Evolutionary conservation across 2,329 filamentous ascomycete genomes (phyloP).

Genomic region (Orbilia ellipsospora): DNA sequence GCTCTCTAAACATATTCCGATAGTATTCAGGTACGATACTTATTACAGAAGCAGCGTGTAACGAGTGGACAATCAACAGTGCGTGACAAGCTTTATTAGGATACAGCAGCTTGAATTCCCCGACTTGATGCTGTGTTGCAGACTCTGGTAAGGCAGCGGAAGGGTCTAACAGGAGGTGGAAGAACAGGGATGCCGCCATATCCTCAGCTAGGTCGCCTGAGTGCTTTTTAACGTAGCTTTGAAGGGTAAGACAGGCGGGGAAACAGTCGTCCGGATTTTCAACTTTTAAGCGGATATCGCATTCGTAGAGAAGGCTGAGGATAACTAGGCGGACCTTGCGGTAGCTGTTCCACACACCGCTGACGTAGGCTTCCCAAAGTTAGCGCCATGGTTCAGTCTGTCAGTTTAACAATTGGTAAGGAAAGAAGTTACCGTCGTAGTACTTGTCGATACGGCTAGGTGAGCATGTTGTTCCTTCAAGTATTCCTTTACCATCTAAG

Average conservation of each 20-base stretch:
- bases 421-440: conserved; percentile 6
- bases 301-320: conserved; percentile 1
- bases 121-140: not conserved
- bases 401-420: not conserved
- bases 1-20: conserved; percentile 14
- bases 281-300: conserved; percentile 3
- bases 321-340: conserved; percentile 21
- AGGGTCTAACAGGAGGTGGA: conserved; percentile 6
- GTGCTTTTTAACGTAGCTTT: not conserved
- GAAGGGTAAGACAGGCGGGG: not conserved
- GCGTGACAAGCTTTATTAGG: conserved; percentile 12
- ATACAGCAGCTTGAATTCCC: not conserved
- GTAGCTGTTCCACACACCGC: conserved; percentile 20
- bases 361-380: conserved; percentile 10
- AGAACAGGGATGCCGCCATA: conserved; percentile 7
- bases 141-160: not conserved
- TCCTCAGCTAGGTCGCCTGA: conserved; percentile 4
- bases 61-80: conserved; percentile 1
- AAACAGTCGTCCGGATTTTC: conserved; percentile 1
- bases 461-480: conserved; percentile 14
- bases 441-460: conserved; percentile 19
- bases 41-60: conserved; percentile 8
- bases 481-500: not conserved
- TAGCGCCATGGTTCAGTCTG: not conserved
- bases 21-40: not conserved